Evolutionary conservation across 306 rosid genomes (phyloP).

Genomic region (Benincasa hispida): DNA sequence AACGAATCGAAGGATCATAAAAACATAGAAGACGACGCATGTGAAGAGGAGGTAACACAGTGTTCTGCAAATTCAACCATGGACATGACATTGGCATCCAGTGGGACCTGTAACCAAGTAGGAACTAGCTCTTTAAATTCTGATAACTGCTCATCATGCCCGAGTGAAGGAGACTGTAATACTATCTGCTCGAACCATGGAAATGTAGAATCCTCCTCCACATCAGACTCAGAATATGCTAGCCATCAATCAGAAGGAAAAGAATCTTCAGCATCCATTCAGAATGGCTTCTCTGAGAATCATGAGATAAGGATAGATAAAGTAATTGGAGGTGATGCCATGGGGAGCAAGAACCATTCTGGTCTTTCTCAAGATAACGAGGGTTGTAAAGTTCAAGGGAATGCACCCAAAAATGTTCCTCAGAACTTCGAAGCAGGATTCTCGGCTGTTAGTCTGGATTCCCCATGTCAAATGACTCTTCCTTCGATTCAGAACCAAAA

Average conservation of each 20-base stretch:
- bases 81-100: conserved; percentile 11
- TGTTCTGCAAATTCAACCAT: conserved; percentile 10
- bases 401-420: conserved; percentile 14
- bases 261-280: conserved; percentile 29
- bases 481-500: conserved; percentile 43
- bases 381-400: conserved; percentile 29
- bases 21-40: conserved; percentile 25
- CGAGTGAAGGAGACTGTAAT: conserved; percentile 81
- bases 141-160: conserved; percentile 72
- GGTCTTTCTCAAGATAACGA: conserved; percentile 24
- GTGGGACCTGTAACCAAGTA: conserved; percentile 28
- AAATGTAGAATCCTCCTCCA: conserved; percentile 68
- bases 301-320: conserved; percentile 32
- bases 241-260: conserved; percentile 68
- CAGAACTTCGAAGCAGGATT: conserved; percentile 35
- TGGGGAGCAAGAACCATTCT: conserved; percentile 16
- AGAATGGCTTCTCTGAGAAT: conserved; percentile 40
- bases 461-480: conserved; percentile 51
- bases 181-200: conserved; percentile 59
- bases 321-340: conserved; percentile 20
- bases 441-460: conserved; percentile 37
- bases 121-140: conserved; percentile 42
- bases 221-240: conserved; percentile 87
- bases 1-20: conserved; percentile 30
- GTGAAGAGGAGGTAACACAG: conserved; percentile 29